Evolutionary conservation across 2,329 filamentous ascomycete genomes (phyloP).

Genomic region (Curvularia verruculosa): DNA sequence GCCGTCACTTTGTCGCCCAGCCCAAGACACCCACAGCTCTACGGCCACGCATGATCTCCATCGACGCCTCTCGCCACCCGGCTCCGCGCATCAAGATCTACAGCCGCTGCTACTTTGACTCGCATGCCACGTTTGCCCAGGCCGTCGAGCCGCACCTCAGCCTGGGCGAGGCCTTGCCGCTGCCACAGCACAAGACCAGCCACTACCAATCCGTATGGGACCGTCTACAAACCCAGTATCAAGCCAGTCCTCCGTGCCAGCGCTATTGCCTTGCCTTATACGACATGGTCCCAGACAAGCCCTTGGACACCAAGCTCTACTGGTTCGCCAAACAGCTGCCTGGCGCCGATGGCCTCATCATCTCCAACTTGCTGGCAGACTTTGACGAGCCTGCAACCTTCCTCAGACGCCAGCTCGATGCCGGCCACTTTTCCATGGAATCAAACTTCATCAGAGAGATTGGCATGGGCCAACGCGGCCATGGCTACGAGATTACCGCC

Average conservation of each 20-base stretch:
- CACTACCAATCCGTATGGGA: constrained; percentile 1
- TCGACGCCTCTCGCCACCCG: neutral
- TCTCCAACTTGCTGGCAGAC: neutral
- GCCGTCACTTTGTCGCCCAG: neutral
- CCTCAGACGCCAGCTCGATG: neutral
- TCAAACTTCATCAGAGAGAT: neutral
- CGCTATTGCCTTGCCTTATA: neutral
- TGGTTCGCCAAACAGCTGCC: neutral
- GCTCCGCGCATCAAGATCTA: constrained; percentile 1
- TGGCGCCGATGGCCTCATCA: neutral
- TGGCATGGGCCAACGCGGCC: neutral
- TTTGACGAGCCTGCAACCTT: neutral
- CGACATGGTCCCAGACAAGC: neutral
- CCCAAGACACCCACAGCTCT: neutral
- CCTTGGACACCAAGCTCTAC: neutral
- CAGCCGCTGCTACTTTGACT: constrained; percentile 3
- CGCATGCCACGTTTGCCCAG: neutral
- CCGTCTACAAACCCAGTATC: neutral
- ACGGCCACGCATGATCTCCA: neutral
- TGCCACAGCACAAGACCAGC: neutral
- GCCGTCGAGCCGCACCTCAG: neutral
- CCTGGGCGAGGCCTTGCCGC: neutral
- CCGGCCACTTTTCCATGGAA: neutral
- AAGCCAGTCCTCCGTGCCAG: neutral
- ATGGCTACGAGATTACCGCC: neutral